Conservation (phyloP, 371 early-diverging fungal genomes). For the Smittium culicis region DNA sequence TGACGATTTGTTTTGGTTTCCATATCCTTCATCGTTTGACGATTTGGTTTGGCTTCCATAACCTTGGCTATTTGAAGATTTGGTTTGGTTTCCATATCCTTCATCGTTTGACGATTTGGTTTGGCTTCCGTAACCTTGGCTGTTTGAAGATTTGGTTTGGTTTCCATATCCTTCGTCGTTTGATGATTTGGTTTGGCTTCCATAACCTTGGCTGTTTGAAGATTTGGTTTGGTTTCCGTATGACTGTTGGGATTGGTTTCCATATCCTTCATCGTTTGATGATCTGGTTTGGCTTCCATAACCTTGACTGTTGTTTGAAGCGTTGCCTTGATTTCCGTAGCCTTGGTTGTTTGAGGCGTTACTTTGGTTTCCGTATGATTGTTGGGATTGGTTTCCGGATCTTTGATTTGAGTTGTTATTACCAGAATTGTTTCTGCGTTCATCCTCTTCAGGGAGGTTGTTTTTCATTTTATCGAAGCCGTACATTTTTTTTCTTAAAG, state of each 20-base stretch:
- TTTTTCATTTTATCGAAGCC: not conserved
- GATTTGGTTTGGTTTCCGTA: not conserved
- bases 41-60: not conserved
- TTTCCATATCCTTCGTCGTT: constrained; percentile 1
- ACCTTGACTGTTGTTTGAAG: not conserved
- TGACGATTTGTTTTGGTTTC: not conserved
- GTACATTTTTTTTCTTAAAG: too few species aligned
- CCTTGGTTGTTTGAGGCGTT: not conserved
- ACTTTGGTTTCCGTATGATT: not conserved
- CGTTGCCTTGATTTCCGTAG: not conserved
- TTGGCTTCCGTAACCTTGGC: not conserved
- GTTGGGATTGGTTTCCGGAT: not conserved
- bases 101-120: not conserved
- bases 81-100: constrained; percentile 4
- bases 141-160: not conserved
- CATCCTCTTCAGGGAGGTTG: not conserved
- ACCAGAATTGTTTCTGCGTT: not conserved
- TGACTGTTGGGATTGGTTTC: not conserved
- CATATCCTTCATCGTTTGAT: too few species aligned
- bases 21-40: not conserved
- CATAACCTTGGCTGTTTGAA: not conserved
- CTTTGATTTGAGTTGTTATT: not conserved
- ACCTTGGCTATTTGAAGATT: not conserved
- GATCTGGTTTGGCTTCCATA: not conserved
- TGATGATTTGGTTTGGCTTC: not conserved